Conservation (phyloP, 2,329 filamentous ascomycete genomes). For the Claviceps capensis region DNA sequence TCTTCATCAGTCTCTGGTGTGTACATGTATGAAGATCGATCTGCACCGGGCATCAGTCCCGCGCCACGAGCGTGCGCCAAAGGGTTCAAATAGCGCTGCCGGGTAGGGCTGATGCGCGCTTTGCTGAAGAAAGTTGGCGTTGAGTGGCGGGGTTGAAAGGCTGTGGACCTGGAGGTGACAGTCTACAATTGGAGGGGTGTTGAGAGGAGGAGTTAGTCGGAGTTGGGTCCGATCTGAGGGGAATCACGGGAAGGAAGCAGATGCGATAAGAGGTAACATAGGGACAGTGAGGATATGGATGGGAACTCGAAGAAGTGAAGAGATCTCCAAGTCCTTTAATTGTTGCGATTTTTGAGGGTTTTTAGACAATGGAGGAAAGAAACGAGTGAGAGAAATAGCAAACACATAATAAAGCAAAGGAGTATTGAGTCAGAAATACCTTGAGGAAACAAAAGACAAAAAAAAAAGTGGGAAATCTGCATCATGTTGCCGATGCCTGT, state of each 20-base stretch:
- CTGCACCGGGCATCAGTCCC: slow-evolving; percentile 31
- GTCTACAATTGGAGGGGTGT: too few species aligned
- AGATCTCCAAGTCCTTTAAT: slow-evolving; percentile 12
- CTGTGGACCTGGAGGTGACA: too few species aligned
- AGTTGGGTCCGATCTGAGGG: too few species aligned
- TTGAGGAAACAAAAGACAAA: too few species aligned
- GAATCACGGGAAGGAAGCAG: too few species aligned
- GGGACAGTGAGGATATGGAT: slow-evolving; percentile 40
- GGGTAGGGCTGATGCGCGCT: slow-evolving; percentile 47
- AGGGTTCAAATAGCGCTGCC: slow-evolving; percentile 39
- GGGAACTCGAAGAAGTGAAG: slow-evolving; percentile 46
- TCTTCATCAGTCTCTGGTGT: slow-evolving; percentile 34
- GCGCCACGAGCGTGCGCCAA: slow-evolving; percentile 44
- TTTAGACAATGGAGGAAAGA: background rate
- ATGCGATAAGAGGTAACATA: too few species aligned
- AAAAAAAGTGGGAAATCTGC: too few species aligned
- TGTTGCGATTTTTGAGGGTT: background rate
- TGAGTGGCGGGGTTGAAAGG: slow-evolving; percentile 29
- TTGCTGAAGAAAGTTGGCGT: slow-evolving; percentile 34
- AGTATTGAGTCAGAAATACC: too few species aligned
- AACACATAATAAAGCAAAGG: too few species aligned
- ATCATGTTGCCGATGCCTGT: too few species aligned
- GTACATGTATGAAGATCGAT: slow-evolving; percentile 35
- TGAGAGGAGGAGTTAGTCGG: too few species aligned
- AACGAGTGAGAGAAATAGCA: too few species aligned